Evolutionary conservation across 2,329 filamentous ascomycete genomes (phyloP).

Genomic region (Albophoma yamanashiensis): DNA sequence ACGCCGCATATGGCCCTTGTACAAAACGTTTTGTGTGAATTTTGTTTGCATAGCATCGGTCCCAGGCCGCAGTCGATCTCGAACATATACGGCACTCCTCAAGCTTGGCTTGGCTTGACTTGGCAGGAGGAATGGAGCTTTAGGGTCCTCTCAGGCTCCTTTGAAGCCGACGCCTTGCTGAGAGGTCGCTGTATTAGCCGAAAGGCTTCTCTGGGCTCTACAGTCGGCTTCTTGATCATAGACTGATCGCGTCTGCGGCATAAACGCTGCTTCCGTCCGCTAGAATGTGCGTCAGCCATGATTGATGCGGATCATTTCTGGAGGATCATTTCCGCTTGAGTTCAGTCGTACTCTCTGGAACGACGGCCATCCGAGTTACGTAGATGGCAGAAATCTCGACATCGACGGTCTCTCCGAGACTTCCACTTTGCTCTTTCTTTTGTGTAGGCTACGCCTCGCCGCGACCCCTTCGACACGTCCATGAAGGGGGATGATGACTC

Average conservation of each 20-base stretch:
- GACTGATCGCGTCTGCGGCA: background rate
- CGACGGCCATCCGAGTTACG: background rate
- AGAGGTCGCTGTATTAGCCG: no score
- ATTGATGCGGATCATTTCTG: no score
- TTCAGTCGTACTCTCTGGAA: background rate
- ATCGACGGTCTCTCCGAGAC: background rate
- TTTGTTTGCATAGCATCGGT: slow-evolving; percentile 28
- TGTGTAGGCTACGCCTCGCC: background rate
- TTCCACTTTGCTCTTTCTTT: background rate
- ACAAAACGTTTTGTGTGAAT: slow-evolving; percentile 15
- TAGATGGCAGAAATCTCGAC: background rate
- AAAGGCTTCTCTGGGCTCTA: background rate
- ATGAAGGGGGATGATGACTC: slow-evolving; percentile 1
- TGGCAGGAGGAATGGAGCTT: background rate
- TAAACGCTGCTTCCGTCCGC: background rate
- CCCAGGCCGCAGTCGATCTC: slow-evolving; percentile 11
- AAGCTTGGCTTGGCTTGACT: slow-evolving; percentile 1
- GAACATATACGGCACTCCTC: slow-evolving; percentile 5
- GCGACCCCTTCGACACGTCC: slow-evolving; percentile 1
- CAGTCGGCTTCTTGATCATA: background rate
- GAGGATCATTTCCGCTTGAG: background rate
- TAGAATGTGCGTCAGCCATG: background rate
- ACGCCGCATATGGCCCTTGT: slow-evolving; percentile 10
- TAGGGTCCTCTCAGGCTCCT: background rate
- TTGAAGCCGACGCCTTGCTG: background rate